Evolutionary conservation across 345 rosid genomes (phyloP), one percentile per base, ranked within the genome.

Genomic region (Eucalyptus sp.): DNA sequence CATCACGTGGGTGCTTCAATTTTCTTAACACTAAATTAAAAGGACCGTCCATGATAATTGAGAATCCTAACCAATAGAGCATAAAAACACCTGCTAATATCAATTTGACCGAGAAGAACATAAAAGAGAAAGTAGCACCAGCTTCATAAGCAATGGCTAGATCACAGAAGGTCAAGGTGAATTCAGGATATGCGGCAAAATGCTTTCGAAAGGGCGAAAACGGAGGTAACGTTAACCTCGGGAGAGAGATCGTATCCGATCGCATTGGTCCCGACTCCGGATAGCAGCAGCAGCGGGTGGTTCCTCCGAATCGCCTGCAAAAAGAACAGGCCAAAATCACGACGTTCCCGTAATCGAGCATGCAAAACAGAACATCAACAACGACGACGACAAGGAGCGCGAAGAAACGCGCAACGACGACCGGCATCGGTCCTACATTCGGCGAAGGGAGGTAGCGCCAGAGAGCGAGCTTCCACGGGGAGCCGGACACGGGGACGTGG

Each of bases 191-290:
- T 10, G 48, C 14, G 15, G 24, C 83, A 7, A 76, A 20, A 41
- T 37, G 83, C 48, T 5, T 37, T 41, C 48, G 3, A 11, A 76
- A 20, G 11, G 48, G 24, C 25, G 29, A 22, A 37, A 76, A 37
- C 15, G 7, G 83, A 76, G 12, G 83, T 20, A 2, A 76, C 83
- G 83, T 41, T 87, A 22, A 96, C 97, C 96, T 92, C 94, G 86
- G 96, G 97, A 88, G 96, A 93, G 88, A 96, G 97, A 93, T 96
- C 98, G 88, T 91, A 97, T 56, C 95, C 96, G 87, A 95, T 87
- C 66, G 99, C 98, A 89, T 97, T 97, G 22, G 94, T 94, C 8
- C 94, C 99, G 76, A 97, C 91, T 20, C 98, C 98, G 7, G 97
- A 95, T 86, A 97, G 87, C 86, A 97, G 92, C 90, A 97, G 56